phyloP scores from a whole-genome alignment of 2,329 filamentous ascomycete species.

The Pseudocercospora vitis region DNA sequence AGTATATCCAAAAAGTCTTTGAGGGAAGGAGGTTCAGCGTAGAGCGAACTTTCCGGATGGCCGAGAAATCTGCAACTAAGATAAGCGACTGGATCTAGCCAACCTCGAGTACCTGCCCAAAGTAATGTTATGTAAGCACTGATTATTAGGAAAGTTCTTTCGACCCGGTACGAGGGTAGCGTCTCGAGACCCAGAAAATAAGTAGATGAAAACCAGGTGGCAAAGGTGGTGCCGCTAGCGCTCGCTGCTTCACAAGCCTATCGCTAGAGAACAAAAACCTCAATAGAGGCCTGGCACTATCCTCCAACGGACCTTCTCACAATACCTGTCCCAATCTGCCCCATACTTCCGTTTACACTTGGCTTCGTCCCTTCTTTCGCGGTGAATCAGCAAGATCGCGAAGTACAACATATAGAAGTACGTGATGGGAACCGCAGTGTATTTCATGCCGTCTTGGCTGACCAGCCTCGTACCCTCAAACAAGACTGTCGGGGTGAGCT shows the following conservation, averaged over 20 bases:
- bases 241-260: background rate
- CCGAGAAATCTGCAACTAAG: too few relatives aligned
- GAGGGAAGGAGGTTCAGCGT: too few relatives aligned
- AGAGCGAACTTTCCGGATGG: too few relatives aligned
- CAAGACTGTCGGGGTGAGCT: constrained; percentile 62
- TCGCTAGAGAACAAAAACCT: background rate
- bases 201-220: background rate
- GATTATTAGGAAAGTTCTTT: too few relatives aligned
- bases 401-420: constrained; percentile 97
- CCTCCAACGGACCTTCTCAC: constrained; percentile 73
- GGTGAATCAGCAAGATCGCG: constrained; percentile 78
- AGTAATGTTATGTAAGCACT: too few relatives aligned
- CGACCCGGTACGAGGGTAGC: too few relatives aligned
- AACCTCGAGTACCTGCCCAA: too few relatives aligned
- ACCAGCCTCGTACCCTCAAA: constrained; percentile 62
- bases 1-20: too few relatives aligned
- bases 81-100: too few relatives aligned
- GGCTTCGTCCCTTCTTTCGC: constrained; percentile 82
- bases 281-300: constrained; percentile 86
- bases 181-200: too few relatives aligned
- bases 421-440: constrained; percentile 83
- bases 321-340: constrained; percentile 87
- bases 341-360: constrained; percentile 92
- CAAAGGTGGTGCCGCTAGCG: background rate
- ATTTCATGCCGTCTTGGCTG: constrained; percentile 59